phyloP scores from a whole-genome alignment of 2,329 filamentous ascomycete genomes.

The Zasmidium citrigriseum region DNA sequence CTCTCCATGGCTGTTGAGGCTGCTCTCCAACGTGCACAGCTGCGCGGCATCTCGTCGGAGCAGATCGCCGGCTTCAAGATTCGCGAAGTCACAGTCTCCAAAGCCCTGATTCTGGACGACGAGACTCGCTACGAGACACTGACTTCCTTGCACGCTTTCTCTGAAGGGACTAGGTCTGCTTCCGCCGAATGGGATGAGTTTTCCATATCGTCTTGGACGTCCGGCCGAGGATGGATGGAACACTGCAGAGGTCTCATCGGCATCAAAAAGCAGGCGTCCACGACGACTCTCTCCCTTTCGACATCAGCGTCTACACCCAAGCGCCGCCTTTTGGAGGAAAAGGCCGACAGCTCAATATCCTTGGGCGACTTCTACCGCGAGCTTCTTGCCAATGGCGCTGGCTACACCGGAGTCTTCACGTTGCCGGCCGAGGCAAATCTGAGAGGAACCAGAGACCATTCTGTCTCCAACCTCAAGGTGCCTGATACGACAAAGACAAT shows the following conservation, averaged over 20 bases:
- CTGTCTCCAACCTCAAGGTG: neutral
- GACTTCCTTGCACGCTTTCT: neutral
- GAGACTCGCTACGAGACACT: neutral
- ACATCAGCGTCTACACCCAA: too few species aligned
- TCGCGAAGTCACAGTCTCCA: neutral
- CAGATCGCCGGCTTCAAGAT: constrained; percentile 4
- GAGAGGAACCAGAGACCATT: neutral
- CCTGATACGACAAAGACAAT: constrained; percentile 1
- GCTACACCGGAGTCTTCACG: too few species aligned
- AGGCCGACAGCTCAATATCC: too few species aligned
- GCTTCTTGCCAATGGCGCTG: too few species aligned
- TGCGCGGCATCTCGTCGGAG: neutral
- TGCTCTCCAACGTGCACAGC: neutral
- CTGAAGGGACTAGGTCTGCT: neutral
- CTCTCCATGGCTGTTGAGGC: constrained; percentile 22
- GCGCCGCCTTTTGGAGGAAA: too few species aligned
- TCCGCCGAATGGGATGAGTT: constrained; percentile 6
- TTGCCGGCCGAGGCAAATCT: too few species aligned
- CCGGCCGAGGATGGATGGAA: neutral
- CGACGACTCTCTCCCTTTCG: too few species aligned
- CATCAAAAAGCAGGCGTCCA: neutral
- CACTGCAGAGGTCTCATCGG: constrained; percentile 4
- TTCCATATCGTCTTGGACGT: constrained; percentile 1
- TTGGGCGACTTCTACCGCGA: too few species aligned
- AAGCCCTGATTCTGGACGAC: constrained; percentile 2